phyloP scores from a whole-genome alignment of 768 basidiomycete species.

The Tubosaeta sp. region DNA sequence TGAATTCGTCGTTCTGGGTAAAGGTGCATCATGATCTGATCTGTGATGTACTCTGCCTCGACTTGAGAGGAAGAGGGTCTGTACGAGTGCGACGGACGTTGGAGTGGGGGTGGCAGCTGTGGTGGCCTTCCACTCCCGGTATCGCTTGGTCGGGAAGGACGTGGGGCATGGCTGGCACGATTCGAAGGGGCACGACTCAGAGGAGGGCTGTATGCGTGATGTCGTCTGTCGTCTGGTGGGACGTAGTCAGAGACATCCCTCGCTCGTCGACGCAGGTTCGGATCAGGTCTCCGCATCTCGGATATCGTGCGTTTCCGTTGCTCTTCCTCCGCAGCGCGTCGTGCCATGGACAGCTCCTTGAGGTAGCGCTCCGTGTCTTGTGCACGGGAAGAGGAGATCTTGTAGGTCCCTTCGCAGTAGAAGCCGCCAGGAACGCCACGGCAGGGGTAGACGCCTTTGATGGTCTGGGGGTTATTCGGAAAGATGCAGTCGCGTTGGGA shows the following conservation, averaged over 20 bases:
- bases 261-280: constrained; percentile 12
- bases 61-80: constrained; percentile 26
- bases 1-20: constrained; percentile 32
- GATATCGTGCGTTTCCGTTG: constrained; percentile 28
- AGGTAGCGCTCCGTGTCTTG: constrained; percentile 32
- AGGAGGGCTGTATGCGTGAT: constrained; percentile 3
- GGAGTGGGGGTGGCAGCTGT: constrained; percentile 3
- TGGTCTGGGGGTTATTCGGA: constrained; percentile 28
- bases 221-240: constrained; percentile 4
- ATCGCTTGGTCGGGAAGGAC: constrained; percentile 17
- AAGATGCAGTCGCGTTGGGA: constrained; percentile 30
- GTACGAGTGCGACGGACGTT: constrained; percentile 11
- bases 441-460: constrained; percentile 31
- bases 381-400: constrained; percentile 30
- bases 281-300: constrained; percentile 25
- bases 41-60: constrained; percentile 29
- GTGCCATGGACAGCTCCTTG: constrained; percentile 22
- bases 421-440: constrained; percentile 32
- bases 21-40: constrained; percentile 33
- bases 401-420: constrained; percentile 33
- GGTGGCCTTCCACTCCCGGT: constrained; percentile 14
- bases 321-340: constrained; percentile 25
- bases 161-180: not conserved
- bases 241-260: constrained; percentile 10
- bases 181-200: not conserved